phyloP scores from a whole-genome alignment of 2,329 filamentous ascomycete genomes.

The Fusarium compactum region DNA sequence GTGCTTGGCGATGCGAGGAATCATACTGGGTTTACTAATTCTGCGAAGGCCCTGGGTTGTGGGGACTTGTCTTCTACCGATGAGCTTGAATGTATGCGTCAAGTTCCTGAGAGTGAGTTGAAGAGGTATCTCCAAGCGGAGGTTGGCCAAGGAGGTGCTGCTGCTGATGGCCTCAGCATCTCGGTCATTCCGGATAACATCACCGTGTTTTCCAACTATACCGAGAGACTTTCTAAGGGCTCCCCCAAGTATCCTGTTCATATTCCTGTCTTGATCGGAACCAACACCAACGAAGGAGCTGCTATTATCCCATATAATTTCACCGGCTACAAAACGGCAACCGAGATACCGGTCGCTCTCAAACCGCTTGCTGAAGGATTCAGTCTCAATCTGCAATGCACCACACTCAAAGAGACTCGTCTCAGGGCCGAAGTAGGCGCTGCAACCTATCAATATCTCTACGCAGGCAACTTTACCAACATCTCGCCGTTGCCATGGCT shows the following conservation, averaged over 20 bases:
- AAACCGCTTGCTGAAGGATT: conserved; percentile 16
- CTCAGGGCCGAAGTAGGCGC: conserved; percentile 25
- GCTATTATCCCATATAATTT: conserved; percentile 33
- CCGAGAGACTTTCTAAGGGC: background rate
- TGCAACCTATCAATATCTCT: conserved; percentile 35
- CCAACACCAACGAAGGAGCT: conserved; percentile 34
- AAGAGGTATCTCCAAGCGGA: conserved; percentile 33
- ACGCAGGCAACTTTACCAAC: conserved; percentile 39
- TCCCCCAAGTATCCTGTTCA: background rate
- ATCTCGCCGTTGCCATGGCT: conserved; percentile 36
- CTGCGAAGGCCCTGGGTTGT: conserved; percentile 16
- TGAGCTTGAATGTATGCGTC: conserved; percentile 32
- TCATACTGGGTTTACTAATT: conserved; percentile 22
- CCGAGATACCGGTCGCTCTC: conserved; percentile 15
- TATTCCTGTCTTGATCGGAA: conserved; percentile 30
- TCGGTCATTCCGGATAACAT: conserved; percentile 23
- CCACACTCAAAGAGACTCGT: conserved; percentile 20
- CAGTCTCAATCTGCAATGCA: conserved; percentile 29
- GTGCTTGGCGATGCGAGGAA: conserved; percentile 12
- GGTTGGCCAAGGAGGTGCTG: conserved; percentile 25
- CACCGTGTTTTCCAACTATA: conserved; percentile 30
- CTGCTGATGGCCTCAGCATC: conserved; percentile 25
- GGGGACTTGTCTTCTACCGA: background rate
- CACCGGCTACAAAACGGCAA: conserved; percentile 25
- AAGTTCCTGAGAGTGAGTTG: conserved; percentile 2